Evolutionary conservation across 208 protist species (phyloP), one percentile per base, ranked within the genome.

Genomic region (Spongospora subterranea): DNA sequence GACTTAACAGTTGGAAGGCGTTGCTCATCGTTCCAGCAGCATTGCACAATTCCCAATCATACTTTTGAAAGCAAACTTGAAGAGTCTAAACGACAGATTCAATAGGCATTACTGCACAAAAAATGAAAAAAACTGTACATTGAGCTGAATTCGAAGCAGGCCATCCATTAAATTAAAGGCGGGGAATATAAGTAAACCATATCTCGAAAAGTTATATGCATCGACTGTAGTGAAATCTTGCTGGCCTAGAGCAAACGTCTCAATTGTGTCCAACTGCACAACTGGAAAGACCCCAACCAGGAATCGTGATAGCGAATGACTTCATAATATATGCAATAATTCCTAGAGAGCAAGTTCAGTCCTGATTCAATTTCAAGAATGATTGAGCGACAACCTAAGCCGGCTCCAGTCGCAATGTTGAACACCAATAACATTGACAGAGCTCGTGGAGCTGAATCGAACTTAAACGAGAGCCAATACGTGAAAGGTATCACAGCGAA

Each of bases 391-490:
- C 13, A 29, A 24, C 50, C 50, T 43, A 82, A 43, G 6, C 71
- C 71, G n/a, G 35, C 71, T 13, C 71, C 71, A 35, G 71, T 82
- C 6, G 40, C 71, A n/a, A 82, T 82, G n/a, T 82, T 82, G 71
- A 82, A 45, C 13, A 82, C 71, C 6, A 82, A n/a, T n/a, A 82
- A 45, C 35, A 82, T 43, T 35, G 71, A 6, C n/a, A 82, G 35
- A 40, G 71, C 71, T 20, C 35, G n/a, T 20, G 71, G 40, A 35
- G 71, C n/a, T 20, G 40, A 35, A n/a, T n/a, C 13, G n/a, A 82
- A 82, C 71, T n/a, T 6, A n/a, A 82, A 82, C n/a, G 71, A 82
- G 6, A 82, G 71, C 35, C 35, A 35, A 43, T 82, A 82, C n/a
- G n/a, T n/a, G n/a, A 35, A 82, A 6, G 71, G 71, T 17, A 82